Evolutionary conservation across 2,329 filamentous ascomycete genomes (phyloP).

Genomic region (Aspergillus phoenicis): DNA sequence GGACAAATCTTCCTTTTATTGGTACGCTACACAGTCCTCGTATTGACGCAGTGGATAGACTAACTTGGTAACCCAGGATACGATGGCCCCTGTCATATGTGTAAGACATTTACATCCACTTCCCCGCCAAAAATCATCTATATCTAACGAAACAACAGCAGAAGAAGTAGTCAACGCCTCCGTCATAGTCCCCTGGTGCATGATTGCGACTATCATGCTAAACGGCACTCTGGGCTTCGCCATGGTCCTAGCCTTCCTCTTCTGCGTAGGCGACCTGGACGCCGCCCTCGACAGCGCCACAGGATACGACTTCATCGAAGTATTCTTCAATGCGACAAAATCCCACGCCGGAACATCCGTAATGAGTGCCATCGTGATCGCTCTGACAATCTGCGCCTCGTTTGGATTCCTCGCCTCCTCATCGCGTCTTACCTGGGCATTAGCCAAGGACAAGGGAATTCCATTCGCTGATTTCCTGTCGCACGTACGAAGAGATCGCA

Average conservation of each 20-base stretch:
- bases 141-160: background rate
- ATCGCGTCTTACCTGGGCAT: conserved; percentile 45
- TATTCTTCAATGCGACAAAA: conserved; percentile 41
- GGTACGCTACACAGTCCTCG: background rate
- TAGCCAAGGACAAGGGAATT: conserved; percentile 48
- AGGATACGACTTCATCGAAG: conserved; percentile 51
- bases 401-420: conserved; percentile 43
- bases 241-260: conserved; percentile 49
- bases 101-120: background rate
- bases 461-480: conserved; percentile 47
- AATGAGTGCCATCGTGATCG: conserved; percentile 44
- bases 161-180: conserved; percentile 15
- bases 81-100: conserved; percentile 6
- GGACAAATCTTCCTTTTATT: conserved; percentile 3
- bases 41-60: background rate
- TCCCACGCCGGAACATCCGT: conserved; percentile 27
- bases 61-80: background rate
- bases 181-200: conserved; percentile 10
- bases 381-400: conserved; percentile 42
- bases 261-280: conserved; percentile 35
- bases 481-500: background rate
- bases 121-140: background rate
- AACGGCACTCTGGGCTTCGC: conserved; percentile 5
- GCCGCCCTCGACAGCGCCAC: conserved; percentile 44
- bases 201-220: conserved; percentile 8